Base-by-base conservation (phyloP, 805 yeast species). In the Debaryomyces prosopidis region DNA sequence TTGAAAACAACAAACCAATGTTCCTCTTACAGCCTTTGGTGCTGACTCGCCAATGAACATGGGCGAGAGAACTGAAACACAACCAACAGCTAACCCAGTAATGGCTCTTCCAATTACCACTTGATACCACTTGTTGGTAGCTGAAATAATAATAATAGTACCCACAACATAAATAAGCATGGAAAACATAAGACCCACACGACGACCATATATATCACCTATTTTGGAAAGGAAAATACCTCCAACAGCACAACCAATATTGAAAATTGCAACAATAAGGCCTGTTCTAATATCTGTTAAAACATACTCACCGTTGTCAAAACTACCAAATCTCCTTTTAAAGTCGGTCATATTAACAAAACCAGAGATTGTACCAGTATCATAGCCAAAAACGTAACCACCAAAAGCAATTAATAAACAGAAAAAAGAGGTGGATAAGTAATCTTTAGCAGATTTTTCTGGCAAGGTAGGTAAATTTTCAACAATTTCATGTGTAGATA, bases 51-150 rank as follows among this genome's bases (percentile, higher is more conserved):
- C 76, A 56, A 84, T 82, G 68, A 84, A 77, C 69, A 79, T 69
- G 35, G 84, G 92, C 3, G 81, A 81, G 33, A 83, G 74, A 56
- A 85, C 86, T 0, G 89, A 80, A 11, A 86, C 82, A 18, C 77
- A 76, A 14, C 94, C 94, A 17, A 87, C 82, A 15, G 85, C 89
- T n/a, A 84, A 52, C n/a, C 91, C 91, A n/a, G 86, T 77, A 33
- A 82, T 58, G 27, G 80, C 70, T 44, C 92, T 69, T 2, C 89
- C 89, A 54, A 82, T 70, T 57, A 84, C 73, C 57, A 76, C 73
- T 64, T 85, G 90, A 55, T 73, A 76, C 88, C 89, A 84, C 18
- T 69, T 66, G 33, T 59, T 46, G 18, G 71, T 57, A 14, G 88
- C 76, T 18, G 85, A 65, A 45, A 81, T 80, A 66, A 82, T 87